Conservation (phyloP, 2,329 filamentous ascomycete species). For the Chaetothyriales sp. region DNA sequence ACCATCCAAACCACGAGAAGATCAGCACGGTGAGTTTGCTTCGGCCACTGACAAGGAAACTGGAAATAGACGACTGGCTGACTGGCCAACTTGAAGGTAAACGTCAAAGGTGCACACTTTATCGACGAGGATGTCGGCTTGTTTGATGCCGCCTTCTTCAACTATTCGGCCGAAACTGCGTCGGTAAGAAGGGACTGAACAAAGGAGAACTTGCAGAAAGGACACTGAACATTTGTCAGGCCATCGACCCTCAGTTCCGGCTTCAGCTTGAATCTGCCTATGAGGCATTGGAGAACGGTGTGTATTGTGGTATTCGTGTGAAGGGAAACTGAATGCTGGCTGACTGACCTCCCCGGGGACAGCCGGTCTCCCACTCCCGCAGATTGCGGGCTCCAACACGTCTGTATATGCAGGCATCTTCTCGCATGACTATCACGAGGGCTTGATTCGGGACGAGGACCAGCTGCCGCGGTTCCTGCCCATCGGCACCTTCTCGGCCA, state of each 20-base stretch:
- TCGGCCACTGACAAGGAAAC: no score
- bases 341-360: no score
- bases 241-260: conserved; percentile 18
- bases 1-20: conserved; percentile 8
- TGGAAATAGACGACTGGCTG: no score
- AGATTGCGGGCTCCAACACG: conserved; percentile 6
- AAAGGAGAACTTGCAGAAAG: no score
- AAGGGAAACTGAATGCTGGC: background rate
- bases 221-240: no score
- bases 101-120: conserved; percentile 13
- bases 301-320: background rate
- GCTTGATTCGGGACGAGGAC: conserved; percentile 20
- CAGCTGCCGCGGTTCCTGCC: conserved; percentile 4
- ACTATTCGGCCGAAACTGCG: conserved; percentile 12
- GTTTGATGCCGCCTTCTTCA: conserved; percentile 21
- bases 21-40: conserved; percentile 4
- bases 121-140: conserved; percentile 9
- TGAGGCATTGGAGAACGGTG: conserved; percentile 13
- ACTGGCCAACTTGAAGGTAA: no score
- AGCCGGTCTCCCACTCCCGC: conserved; percentile 7
- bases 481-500: conserved; percentile 13
- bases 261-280: conserved; percentile 18
- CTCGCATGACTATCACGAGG: conserved; percentile 14
- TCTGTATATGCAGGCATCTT: conserved; percentile 7
- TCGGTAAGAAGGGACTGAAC: no score